phyloP scores from a whole-genome alignment of 2,329 filamentous ascomycete genomes.

The Phoma sp. region DNA sequence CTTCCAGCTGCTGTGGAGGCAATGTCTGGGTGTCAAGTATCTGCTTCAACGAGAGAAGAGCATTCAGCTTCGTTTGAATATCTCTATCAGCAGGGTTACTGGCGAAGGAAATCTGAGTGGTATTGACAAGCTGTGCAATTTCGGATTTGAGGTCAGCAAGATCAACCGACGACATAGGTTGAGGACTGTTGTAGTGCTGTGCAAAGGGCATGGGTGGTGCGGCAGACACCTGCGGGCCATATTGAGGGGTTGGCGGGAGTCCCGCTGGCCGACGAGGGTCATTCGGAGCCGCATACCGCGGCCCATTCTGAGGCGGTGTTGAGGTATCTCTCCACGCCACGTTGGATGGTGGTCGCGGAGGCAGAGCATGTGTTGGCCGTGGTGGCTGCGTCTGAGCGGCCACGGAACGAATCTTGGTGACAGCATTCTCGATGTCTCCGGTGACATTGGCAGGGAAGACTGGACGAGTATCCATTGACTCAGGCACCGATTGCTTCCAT shows the following conservation, averaged over 20 bases:
- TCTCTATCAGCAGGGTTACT: slow-evolving; percentile 76
- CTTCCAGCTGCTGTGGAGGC: slow-evolving; percentile 79
- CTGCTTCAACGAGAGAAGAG: slow-evolving; percentile 82
- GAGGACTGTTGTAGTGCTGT: slow-evolving; percentile 38
- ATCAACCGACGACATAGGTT: slow-evolving; percentile 39
- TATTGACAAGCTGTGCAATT: slow-evolving; percentile 77
- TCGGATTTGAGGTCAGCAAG: slow-evolving; percentile 77
- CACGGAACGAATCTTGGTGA: slow-evolving; percentile 78
- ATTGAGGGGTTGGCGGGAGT: slow-evolving; percentile 34
- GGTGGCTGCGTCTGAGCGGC: slow-evolving; percentile 64
- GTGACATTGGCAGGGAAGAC: slow-evolving; percentile 90
- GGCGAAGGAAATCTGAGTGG: slow-evolving; percentile 75
- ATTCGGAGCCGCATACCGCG: slow-evolving; percentile 41
- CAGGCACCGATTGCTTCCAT: slow-evolving; percentile 96
- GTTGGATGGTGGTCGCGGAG: slow-evolving; percentile 52
- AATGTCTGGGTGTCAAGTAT: slow-evolving; percentile 79
- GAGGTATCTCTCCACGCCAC: slow-evolving; percentile 73
- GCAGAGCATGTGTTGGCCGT: slow-evolving; percentile 48
- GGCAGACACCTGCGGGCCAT: slow-evolving; percentile 28
- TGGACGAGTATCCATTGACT: slow-evolving; percentile 88
- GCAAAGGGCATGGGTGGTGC: slow-evolving; percentile 37
- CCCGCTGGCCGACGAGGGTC: slow-evolving; percentile 39
- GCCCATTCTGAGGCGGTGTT: slow-evolving; percentile 66
- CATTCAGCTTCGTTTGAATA: slow-evolving; percentile 80
- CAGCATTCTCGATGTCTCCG: slow-evolving; percentile 88